Evolutionary conservation across 371 early-diverging fungal genomes (phyloP), one percentile per base, ranked within the genome.

Genomic region (Mycotypha africana): DNA sequence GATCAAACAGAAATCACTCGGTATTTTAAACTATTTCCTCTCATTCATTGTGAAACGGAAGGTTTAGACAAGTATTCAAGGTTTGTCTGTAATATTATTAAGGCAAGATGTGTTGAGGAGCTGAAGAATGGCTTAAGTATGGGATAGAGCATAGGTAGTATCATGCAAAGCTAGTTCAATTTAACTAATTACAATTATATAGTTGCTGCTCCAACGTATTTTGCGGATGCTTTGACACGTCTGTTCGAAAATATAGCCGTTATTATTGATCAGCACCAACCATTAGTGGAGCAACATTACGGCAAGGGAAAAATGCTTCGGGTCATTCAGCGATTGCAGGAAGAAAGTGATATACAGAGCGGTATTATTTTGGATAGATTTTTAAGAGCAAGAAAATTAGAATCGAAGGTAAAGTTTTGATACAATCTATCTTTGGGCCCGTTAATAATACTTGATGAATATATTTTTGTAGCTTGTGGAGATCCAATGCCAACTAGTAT

Each of bases 201-300:
- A 76, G 76, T 60, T 0, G 50, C 65, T 24, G 72, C 70, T 20
- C 65, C 68, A 2, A 75, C 77, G 6, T 78, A 82, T 49, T 85
- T 77, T 55, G 85, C 85, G 3, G 82, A 88, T 39, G 73, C 88
- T 14, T 51, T 94, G 25, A 91, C 88, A 10, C 60, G 82, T 21
- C 56, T 96, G 34, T 95, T 92, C 62, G 97, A 96, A 62, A 79
- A 80, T 22, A 82, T 92, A 37, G 95, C 95, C 0, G 70, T 77
- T 3, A 76, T 91, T 16, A 76, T 95, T 21, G 92, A 94, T 60
- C 82, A 85, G 42, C 90, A 93, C 49, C 84, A 86, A 38, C 78
- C 85, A 1, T 62, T 92, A 10, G 86, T 96, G 0, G 86, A 91
- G 46, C 59, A 74, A 8, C 79, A 87, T 53, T 95, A 92, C 59